Evolutionary conservation across 768 basidiomycete species (phyloP).

Genomic region (Russula griseocarnosa): DNA sequence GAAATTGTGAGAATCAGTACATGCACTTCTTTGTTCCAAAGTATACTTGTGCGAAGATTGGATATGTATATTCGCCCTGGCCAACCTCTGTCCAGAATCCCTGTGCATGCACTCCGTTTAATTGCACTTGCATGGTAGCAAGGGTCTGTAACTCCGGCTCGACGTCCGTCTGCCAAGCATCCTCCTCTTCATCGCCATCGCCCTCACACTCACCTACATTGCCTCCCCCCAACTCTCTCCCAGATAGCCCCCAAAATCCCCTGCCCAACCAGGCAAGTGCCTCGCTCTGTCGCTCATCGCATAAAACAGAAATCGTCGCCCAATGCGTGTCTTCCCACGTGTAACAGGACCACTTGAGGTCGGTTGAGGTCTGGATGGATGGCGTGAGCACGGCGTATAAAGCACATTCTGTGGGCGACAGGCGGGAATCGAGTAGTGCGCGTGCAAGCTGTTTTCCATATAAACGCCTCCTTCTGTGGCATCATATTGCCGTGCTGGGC

Average conservation of each 20-base stretch:
- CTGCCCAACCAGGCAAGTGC: slow-evolving; percentile 61
- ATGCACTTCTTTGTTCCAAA: too few relatives aligned
- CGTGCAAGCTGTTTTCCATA: slow-evolving; percentile 71
- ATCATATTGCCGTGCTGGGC: too few relatives aligned
- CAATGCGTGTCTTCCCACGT: slow-evolving; percentile 96
- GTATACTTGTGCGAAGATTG: too few relatives aligned
- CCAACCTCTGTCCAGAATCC: too few relatives aligned
- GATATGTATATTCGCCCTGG: too few relatives aligned
- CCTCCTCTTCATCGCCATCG: slow-evolving; percentile 40
- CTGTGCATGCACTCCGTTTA: too few relatives aligned
- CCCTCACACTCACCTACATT: slow-evolving; percentile 23
- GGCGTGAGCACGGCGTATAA: slow-evolving; percentile 84
- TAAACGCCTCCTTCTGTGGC: too few relatives aligned
- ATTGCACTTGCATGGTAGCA: too few relatives aligned
- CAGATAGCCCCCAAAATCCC: slow-evolving; percentile 73
- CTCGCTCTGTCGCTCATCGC: slow-evolving; percentile 73
- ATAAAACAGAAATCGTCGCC: slow-evolving; percentile 78
- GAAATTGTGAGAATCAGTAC: too few relatives aligned
- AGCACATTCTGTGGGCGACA: slow-evolving; percentile 59
- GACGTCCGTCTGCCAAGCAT: slow-evolving; percentile 69
- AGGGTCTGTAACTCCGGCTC: slow-evolving; percentile 53
- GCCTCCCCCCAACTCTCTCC: slow-evolving; percentile 38
- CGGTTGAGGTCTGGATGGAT: slow-evolving; percentile 56
- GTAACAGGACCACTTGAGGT: slow-evolving; percentile 69
- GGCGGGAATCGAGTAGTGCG: slow-evolving; percentile 69